Conservation (phyloP, 2,329 filamentous ascomycete species). For the Penicillium sp. region DNA sequence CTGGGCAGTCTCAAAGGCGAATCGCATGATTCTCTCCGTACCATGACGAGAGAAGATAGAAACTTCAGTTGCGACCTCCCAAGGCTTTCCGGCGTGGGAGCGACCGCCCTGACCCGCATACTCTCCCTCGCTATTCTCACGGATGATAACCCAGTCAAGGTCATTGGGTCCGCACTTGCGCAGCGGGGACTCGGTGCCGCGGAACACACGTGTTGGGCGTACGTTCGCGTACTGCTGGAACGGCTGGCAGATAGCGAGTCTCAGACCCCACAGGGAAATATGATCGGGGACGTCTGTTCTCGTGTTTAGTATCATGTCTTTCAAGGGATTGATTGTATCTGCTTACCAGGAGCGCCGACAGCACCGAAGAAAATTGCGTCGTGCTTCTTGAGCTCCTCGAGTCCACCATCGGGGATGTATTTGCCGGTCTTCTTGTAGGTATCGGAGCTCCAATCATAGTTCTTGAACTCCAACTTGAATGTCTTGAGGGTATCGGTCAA, state of each 20-base stretch:
- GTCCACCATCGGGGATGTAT: slow-evolving; percentile 62
- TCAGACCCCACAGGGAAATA: slow-evolving; percentile 64
- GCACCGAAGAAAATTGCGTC: slow-evolving; percentile 69
- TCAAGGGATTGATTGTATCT: neutral
- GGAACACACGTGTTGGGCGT: slow-evolving; percentile 61
- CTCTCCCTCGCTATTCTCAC: slow-evolving; percentile 66
- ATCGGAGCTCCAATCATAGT: slow-evolving; percentile 66
- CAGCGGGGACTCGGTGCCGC: slow-evolving; percentile 59
- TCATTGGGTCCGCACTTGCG: slow-evolving; percentile 55
- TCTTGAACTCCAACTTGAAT: slow-evolving; percentile 60
- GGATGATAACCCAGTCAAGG: slow-evolving; percentile 65
- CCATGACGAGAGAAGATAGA: slow-evolving; percentile 62
- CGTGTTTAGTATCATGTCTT: neutral
- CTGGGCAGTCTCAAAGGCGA: slow-evolving; percentile 61
- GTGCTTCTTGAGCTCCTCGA: slow-evolving; percentile 57
- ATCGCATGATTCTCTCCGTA: slow-evolving; percentile 60
- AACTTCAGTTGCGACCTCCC: slow-evolving; percentile 63
- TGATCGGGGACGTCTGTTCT: slow-evolving; percentile 61
- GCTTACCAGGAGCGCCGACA: slow-evolving; percentile 58
- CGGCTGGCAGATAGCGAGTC: slow-evolving; percentile 64
- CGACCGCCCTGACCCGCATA: slow-evolving; percentile 65
- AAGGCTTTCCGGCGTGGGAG: slow-evolving; percentile 57
- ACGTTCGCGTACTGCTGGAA: slow-evolving; percentile 70
- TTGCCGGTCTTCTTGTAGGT: slow-evolving; percentile 64
- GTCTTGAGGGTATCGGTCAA: slow-evolving; percentile 46